Percentiles rank a stretch among this genome's conserved stretches.
Evolutionary conservation across 2,329 filamentous ascomycete species (phyloP).

Genomic region (Neonectria hederae): DNA sequence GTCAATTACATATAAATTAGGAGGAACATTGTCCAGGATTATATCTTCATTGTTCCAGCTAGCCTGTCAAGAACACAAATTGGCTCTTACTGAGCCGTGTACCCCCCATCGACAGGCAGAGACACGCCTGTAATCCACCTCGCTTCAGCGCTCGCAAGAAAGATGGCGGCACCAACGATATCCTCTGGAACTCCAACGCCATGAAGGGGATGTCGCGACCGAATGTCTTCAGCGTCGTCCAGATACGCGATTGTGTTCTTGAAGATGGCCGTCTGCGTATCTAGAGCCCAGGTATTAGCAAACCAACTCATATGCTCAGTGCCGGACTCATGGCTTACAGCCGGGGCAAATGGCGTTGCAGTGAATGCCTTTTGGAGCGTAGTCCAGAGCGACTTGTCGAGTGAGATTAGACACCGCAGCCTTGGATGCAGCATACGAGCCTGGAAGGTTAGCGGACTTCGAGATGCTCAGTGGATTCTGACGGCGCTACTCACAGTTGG

Average conservation of each 20-base stretch:
- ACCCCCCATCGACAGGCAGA: constrained; percentile 53
- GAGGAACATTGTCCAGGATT: too few species aligned
- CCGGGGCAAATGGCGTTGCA: constrained; percentile 65
- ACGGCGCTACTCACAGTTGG: constrained; percentile 34
- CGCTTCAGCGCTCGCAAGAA: constrained; percentile 50
- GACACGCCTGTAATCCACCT: constrained; percentile 54
- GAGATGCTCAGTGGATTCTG: constrained; percentile 17
- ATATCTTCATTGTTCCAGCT: not conserved
- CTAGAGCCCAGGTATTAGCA: constrained; percentile 15
- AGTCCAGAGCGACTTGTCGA: constrained; percentile 58
- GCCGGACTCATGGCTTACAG: constrained; percentile 37
- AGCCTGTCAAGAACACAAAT: not conserved
- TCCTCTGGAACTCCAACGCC: constrained; percentile 42
- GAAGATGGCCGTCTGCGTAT: constrained; percentile 42
- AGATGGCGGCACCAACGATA: constrained; percentile 47
- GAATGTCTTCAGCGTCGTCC: constrained; percentile 28
- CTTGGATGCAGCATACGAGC: constrained; percentile 59
- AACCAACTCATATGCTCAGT: not conserved
- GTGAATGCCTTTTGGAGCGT: constrained; percentile 58
- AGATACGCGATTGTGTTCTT: constrained; percentile 33
- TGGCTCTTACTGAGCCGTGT: constrained; percentile 44
- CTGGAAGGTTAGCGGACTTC: constrained; percentile 14
- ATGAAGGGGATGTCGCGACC: constrained; percentile 39
- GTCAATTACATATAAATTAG: too few species aligned
- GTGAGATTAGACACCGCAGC: constrained; percentile 61